Conservation (phyloP, 2,329 filamentous ascomycete genomes). For the Epichloe hybrida region DNA sequence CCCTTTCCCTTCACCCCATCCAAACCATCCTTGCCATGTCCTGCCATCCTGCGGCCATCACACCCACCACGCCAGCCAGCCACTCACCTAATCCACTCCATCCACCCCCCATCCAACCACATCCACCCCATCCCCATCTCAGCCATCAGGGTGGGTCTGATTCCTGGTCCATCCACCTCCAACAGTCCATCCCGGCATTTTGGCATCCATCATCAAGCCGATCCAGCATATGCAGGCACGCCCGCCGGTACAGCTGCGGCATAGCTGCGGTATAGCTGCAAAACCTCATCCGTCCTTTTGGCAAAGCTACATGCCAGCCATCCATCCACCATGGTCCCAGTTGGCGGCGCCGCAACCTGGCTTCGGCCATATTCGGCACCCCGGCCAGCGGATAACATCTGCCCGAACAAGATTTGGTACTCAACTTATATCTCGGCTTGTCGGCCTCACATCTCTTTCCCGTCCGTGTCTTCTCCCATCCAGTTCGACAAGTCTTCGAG, state of each 20-base stretch:
- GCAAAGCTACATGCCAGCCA: neutral
- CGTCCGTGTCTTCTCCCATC: neutral
- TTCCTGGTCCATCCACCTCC: neutral
- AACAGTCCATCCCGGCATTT: slow-evolving; percentile 2
- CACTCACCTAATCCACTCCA: neutral
- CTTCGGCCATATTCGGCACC: neutral
- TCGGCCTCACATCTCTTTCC: slow-evolving; percentile 7
- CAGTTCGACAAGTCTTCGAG: slow-evolving; percentile 4
- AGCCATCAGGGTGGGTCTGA: neutral
- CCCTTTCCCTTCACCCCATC: neutral
- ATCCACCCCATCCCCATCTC: neutral
- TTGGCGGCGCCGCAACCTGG: neutral
- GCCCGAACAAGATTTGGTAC: neutral
- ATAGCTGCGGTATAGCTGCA: too few relatives aligned
- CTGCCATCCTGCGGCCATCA: too few relatives aligned
- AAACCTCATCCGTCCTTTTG: slow-evolving; percentile 2
- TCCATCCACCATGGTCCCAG: neutral
- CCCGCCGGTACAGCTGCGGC: neutral
- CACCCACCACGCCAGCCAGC: neutral
- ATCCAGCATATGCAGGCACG: slow-evolving; percentile 2
- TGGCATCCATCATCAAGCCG: slow-evolving; percentile 1
- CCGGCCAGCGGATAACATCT: neutral
- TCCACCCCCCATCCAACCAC: too few relatives aligned
- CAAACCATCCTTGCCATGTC: neutral
- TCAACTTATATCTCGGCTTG: slow-evolving; percentile 7